phyloP scores from a whole-genome alignment of 305 asterid species.

The Nicotiana rustica region DNA sequence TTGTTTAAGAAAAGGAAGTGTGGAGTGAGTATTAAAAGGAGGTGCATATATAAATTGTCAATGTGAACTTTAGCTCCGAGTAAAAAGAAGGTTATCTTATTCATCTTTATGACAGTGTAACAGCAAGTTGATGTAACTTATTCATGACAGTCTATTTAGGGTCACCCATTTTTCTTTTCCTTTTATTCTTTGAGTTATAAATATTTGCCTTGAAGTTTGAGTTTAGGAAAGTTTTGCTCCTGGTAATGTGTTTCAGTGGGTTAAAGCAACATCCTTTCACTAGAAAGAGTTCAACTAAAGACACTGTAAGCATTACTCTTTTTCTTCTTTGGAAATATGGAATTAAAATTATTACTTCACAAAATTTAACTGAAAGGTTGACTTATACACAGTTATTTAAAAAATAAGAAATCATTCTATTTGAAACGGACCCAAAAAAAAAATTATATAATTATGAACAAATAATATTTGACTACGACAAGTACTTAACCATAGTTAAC shows the following conservation, averaged over 20 bases:
- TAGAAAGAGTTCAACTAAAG: background rate
- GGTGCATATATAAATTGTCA: too few species aligned
- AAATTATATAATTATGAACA: too few species aligned
- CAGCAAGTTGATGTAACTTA: background rate
- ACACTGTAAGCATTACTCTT: background rate
- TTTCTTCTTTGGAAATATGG: background rate
- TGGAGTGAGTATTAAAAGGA: too few species aligned
- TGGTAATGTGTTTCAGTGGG: background rate
- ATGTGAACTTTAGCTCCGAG: background rate
- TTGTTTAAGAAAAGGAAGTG: too few species aligned
- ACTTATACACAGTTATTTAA: background rate
- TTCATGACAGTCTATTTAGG: constrained; percentile 9
- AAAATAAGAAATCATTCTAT: too few species aligned
- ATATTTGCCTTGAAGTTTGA: background rate
- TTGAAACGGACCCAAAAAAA: too few species aligned
- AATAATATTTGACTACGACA: too few species aligned
- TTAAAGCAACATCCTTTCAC: background rate
- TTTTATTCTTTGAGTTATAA: background rate
- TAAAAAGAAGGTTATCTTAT: background rate
- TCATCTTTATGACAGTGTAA: constrained; percentile 9
- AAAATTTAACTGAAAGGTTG: background rate
- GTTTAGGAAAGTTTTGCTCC: background rate
- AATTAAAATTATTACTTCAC: background rate
- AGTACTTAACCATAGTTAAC: too few species aligned
- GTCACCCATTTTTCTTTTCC: background rate